Base-by-base conservation (phyloP, 129 eudicot species). In the Lonicera japonica region DNA sequence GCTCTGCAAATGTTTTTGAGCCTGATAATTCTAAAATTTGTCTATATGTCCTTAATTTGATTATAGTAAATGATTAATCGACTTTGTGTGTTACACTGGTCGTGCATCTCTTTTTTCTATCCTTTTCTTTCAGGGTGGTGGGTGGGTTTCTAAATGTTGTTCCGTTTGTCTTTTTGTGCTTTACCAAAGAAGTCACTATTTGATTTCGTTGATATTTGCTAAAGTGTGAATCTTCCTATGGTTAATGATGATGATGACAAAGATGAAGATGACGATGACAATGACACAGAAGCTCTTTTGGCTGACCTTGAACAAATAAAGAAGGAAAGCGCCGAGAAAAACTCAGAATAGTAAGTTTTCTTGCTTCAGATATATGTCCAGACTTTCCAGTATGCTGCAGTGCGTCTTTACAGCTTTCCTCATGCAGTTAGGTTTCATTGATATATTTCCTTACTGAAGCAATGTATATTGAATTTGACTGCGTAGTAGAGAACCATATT, bases 261-360 rank as follows among this genome's bases (percentile, higher is more conserved):
- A n/a, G n/a, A n/a, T n/a, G n/a, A n/a, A n/a, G n/a, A 80, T 3
- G 99, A 92, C 14, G 99, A 94, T 3, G 99, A 86, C 70, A 96
- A 94, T 77, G 99, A 94, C 69, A 86, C 86, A 54, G 99, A 88
- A 68, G 99, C 99, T 73, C 96, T 91, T 54, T 60, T 91, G 75
- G 94, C 94, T 48, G 97, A 87, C 72, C 97, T 91, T 73, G 97
- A 84, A 73, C 76, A 75, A 34, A 77, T 91, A 68, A 87, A 78
- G 78, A 94, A 81, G 79, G 99, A 94, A 75, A 83, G 90, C 63
- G 92, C 95, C 0, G 99, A 94, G 74, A 85, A 77, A 94, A 83
- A 64, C 61, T 77, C 8, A 83, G 84, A 20, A 79, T 78, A 71
- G 97, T 90, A 57, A 81, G 94, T 14, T 14, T 47, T 7, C 53